These are phyloP conservation scores for Epichloe gansuensis DNA, from an alignment of 2,329 filamentous ascomycete species.

Conservation along the genomic window DNA sequence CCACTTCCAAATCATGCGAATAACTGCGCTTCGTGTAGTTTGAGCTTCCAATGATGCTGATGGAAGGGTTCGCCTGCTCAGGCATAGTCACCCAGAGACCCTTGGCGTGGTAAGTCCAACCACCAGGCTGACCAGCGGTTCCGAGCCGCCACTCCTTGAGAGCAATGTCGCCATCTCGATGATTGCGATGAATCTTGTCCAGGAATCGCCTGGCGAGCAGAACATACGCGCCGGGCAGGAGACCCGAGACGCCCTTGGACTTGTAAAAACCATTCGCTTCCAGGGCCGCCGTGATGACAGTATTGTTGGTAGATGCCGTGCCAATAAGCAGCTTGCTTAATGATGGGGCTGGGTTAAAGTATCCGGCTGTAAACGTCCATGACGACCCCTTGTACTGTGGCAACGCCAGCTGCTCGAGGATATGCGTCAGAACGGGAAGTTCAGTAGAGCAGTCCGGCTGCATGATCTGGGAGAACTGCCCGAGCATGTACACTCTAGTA, in stretches of 20 bases:
- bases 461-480: slow-evolving; percentile 79
- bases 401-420: slow-evolving; percentile 56
- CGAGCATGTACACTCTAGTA: slow-evolving; percentile 74
- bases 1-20: slow-evolving; percentile 80
- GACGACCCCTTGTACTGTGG: slow-evolving; percentile 55
- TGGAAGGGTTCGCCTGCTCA: slow-evolving; percentile 50
- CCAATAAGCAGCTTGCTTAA: slow-evolving; percentile 69
- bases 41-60: slow-evolving; percentile 79
- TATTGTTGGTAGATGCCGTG: slow-evolving; percentile 58
- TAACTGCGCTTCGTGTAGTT: slow-evolving; percentile 97
- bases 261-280: slow-evolving; percentile 93
- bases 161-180: slow-evolving; percentile 45
- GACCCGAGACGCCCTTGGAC: slow-evolving; percentile 75
- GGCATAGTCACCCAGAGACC: slow-evolving; percentile 81
- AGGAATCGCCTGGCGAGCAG: slow-evolving; percentile 77
- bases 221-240: slow-evolving; percentile 86
- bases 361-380: slow-evolving; percentile 96
- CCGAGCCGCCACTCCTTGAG: slow-evolving; percentile 84
- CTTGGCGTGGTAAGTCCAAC: slow-evolving; percentile 98
- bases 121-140: slow-evolving; percentile 64
- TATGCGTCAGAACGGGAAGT: slow-evolving; percentile 63
- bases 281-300: slow-evolving; percentile 83
- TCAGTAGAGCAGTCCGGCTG: slow-evolving; percentile 76
- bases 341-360: slow-evolving; percentile 90
- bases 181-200: slow-evolving; percentile 36